A percentile compares a stretch with the other conserved stretches of the same genome.
Conservation (phyloP, 2,329 filamentous ascomycete species). For the Allantophomopsis cytisporea region DNA sequence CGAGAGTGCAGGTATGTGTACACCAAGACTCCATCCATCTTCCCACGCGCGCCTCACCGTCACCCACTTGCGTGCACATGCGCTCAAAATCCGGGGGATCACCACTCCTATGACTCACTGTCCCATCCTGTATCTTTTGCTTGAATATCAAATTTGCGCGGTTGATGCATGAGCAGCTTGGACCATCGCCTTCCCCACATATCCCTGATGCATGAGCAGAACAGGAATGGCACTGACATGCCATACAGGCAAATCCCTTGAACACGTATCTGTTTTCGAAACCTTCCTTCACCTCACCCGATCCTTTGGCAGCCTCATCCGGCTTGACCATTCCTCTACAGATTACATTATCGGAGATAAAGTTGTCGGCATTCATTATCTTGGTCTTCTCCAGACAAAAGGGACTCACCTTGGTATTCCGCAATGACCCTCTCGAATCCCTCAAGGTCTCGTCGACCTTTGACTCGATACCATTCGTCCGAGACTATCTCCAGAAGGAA, state of each 20-base stretch:
- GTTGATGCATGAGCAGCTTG: too few species aligned
- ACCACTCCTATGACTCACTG: not conserved
- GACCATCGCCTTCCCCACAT: too few species aligned
- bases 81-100: too few species aligned
- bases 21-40: too few species aligned
- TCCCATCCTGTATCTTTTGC: conserved; percentile 1
- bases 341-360: conserved; percentile 91
- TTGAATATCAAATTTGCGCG: not conserved
- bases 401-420: conserved; percentile 88
- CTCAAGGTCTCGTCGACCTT: conserved; percentile 98
- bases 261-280: conserved; percentile 92
- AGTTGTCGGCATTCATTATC: conserved; percentile 93
- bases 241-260: conserved; percentile 68
- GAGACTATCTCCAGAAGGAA: conserved; percentile 90
- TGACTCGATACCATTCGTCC: conserved; percentile 95
- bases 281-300: conserved; percentile 82
- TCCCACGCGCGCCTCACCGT: too few species aligned
- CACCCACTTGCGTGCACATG: too few species aligned
- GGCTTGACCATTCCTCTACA: conserved; percentile 94
- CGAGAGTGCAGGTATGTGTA: conserved; percentile 70
- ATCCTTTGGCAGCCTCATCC: conserved; percentile 80
- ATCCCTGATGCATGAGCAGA: too few species aligned
- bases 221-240: too few species aligned
- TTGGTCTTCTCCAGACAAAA: conserved; percentile 97
- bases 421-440: conserved; percentile 94